Evolutionary conservation across 1,284 basidiomycete species (phyloP).

Genomic region (Lignosus rhinocerotis): DNA sequence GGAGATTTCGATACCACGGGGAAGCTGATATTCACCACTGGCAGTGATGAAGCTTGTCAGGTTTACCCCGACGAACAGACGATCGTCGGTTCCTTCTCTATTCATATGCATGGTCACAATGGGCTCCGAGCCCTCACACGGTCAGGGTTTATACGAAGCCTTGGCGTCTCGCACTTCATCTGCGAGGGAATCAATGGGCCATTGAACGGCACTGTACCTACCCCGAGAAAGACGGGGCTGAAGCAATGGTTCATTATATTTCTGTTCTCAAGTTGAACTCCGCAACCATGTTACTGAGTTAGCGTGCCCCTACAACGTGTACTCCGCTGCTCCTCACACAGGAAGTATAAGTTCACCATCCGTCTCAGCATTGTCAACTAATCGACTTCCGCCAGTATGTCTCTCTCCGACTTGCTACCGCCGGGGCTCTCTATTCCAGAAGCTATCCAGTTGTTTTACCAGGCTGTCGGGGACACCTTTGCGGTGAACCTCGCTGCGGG

Average conservation of each 20-base stretch:
- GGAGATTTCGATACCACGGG: too few species aligned
- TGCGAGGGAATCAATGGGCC: neutral
- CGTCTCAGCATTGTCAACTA: neutral
- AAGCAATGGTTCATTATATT: neutral
- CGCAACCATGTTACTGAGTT: neutral
- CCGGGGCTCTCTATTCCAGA: neutral
- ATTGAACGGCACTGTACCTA: neutral
- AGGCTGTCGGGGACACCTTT: slow-evolving; percentile 5
- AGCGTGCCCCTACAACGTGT: neutral
- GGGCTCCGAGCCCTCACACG: neutral
- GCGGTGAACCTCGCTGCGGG: slow-evolving; percentile 6
- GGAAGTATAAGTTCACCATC: neutral
- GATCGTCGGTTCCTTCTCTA: neutral
- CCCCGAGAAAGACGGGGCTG: neutral
- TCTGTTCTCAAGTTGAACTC: neutral
- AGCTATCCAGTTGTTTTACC: neutral
- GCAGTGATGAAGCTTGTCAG: too few species aligned
- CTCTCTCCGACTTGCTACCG: slow-evolving; percentile 1
- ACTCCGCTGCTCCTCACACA: neutral
- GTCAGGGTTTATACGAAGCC: neutral
- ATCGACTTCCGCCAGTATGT: neutral
- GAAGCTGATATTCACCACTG: too few species aligned
- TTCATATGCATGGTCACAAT: neutral
- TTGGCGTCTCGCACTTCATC: neutral
- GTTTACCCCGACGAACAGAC: neutral